Evolutionary conservation across 2,329 filamentous ascomycete species (phyloP).

Genomic region (Claviceps arundinis): DNA sequence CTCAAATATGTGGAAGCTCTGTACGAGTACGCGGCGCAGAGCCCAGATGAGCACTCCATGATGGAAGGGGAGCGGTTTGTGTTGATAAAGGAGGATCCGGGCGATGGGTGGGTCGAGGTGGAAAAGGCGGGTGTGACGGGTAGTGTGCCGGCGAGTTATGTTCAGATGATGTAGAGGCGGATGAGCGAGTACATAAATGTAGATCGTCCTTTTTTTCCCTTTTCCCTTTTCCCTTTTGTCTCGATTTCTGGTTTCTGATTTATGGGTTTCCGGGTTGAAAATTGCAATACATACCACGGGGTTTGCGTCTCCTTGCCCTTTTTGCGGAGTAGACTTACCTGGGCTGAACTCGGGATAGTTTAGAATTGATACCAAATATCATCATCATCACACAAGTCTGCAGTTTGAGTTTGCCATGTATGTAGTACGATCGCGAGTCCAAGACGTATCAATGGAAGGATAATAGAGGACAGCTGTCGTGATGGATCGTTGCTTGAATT

Average conservation of each 20-base stretch:
- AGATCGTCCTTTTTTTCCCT: neutral
- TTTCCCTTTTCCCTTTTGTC: neutral
- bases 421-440: too few relatives aligned
- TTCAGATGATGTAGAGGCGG: slow-evolving; percentile 51
- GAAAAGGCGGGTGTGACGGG: slow-evolving; percentile 77
- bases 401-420: too few relatives aligned
- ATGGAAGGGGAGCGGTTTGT: slow-evolving; percentile 83
- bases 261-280: neutral
- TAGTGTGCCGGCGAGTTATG: slow-evolving; percentile 89
- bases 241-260: neutral
- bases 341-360: too few relatives aligned
- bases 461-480: too few relatives aligned
- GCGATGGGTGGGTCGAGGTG: slow-evolving; percentile 95
- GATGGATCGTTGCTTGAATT: too few relatives aligned
- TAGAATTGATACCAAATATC: too few relatives aligned
- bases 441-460: too few relatives aligned
- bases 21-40: slow-evolving; percentile 82
- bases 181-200: slow-evolving; percentile 7
- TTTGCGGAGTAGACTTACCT: too few relatives aligned
- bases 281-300: too few relatives aligned
- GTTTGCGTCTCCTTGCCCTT: too few relatives aligned
- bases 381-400: too few relatives aligned
- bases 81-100: slow-evolving; percentile 71
- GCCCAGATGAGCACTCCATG: slow-evolving; percentile 83
- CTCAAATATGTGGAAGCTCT: slow-evolving; percentile 84